Percentiles rank a stretch among this genome's conserved stretches.
phyloP scores from a whole-genome alignment of 1,284 basidiomycete genomes.

The Malassezia japonica region DNA sequence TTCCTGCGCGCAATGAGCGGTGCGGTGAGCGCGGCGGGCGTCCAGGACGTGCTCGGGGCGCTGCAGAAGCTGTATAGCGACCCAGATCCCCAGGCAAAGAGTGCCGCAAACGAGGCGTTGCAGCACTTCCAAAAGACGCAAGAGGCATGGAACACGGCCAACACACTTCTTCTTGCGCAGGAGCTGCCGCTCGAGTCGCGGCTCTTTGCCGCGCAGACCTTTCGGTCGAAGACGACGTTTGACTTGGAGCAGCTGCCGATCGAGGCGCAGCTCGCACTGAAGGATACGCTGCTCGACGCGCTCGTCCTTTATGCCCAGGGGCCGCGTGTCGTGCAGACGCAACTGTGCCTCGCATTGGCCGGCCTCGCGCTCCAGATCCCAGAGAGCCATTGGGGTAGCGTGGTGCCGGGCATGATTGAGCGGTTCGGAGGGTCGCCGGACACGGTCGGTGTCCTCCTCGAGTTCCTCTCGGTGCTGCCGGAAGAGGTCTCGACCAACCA shows the following conservation, averaged over 20 bases:
- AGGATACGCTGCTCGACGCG: constrained; percentile 75
- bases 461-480: constrained; percentile 82
- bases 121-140: constrained; percentile 54
- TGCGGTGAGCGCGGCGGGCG: constrained; percentile 18
- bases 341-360: constrained; percentile 78
- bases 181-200: constrained; percentile 73
- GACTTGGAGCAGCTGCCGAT: constrained; percentile 80
- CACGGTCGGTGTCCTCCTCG: constrained; percentile 72
- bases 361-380: constrained; percentile 84
- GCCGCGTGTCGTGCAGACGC: constrained; percentile 75
- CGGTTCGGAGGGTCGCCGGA: constrained; percentile 72
- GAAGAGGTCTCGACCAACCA: constrained; percentile 80
- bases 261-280: constrained; percentile 63
- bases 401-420: constrained; percentile 73
- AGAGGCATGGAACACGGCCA: constrained; percentile 92
- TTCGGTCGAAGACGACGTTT: constrained; percentile 88
- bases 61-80: constrained; percentile 54
- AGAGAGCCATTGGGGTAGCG: constrained; percentile 62
- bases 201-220: constrained; percentile 91
- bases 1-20: constrained; percentile 8
- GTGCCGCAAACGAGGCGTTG: constrained; percentile 53
- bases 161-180: constrained; percentile 71
- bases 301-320: constrained; percentile 61
- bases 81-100: constrained; percentile 72
- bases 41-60: constrained; percentile 50